Base-by-base conservation (phyloP, 768 basidiomycete genomes). In the Nidularia sp. region DNA sequence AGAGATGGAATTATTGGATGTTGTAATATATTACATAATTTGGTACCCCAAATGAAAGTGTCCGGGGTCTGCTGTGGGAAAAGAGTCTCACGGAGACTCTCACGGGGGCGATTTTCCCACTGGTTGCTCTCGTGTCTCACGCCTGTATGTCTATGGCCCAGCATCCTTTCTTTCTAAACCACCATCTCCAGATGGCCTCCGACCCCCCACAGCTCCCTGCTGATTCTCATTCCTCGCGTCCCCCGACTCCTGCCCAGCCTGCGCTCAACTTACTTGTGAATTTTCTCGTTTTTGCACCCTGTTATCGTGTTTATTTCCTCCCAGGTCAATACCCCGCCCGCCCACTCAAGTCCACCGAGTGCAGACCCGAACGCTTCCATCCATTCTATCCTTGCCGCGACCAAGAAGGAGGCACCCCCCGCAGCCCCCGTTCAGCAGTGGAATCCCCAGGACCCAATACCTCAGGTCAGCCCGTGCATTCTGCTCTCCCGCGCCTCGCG, bases 301-400 rank as follows among this genome's bases (percentile, higher is more conserved):
- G 32, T 68, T 61, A 53, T 65, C 63, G 60, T 64, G 4, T 59
- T 63, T 33, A 58, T 69, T 35, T 62, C 71, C 25, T 57, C 66
- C 33, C 57, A 57, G 58, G 51, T 34, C 25, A 56, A 25, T 43
- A 45, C 50, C 57, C 59, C 67, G 31, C 57, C 58, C 32, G 45
- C 60, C 6, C 47, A 59, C 8, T 59, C 63, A 7, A 61, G 64
- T n/a, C 59, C 66, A 47, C 54, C 67, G 32, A 45, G 66, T 18
- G 54, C 70, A n/a, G 75, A 75, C 58, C 75, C 73, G 45, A 74
- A 70, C 66, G 73, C 69, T 29, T 77, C 73, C 48, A 70, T 77
- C 48, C 76, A 79, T 52, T 78, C 79, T 46, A 77, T 81, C 52
- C 65, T 83, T 58, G 76, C 79, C 12, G 78, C 36, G 7, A 7